phyloP scores from a whole-genome alignment of 495 filamentous ascomycete genomes.

The Pseudoneurospora amorphoporcata region DNA sequence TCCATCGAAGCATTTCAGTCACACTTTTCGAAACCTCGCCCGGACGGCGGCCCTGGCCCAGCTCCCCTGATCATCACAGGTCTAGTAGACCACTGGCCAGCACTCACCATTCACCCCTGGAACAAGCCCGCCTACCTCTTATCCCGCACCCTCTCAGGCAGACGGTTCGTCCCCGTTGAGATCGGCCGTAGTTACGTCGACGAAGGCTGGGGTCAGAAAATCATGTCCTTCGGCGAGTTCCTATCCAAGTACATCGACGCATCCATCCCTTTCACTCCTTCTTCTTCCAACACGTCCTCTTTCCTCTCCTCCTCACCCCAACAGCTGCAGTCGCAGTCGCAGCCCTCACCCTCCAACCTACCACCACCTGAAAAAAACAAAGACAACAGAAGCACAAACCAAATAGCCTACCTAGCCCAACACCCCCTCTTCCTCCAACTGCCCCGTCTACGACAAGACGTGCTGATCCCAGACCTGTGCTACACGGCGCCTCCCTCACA shows the following conservation, averaged over 20 bases:
- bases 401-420: slow-evolving; percentile 76
- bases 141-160: slow-evolving; percentile 61
- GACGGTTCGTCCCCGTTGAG: slow-evolving; percentile 78
- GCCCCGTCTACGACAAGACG: slow-evolving; percentile 64
- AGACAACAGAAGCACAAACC: slow-evolving; percentile 2
- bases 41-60: slow-evolving; percentile 19
- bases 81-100: slow-evolving; percentile 65
- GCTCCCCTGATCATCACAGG: slow-evolving; percentile 61
- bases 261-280: slow-evolving; percentile 5
- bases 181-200: slow-evolving; percentile 85
- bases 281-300: background rate
- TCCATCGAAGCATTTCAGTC: slow-evolving; percentile 55
- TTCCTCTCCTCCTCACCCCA: background rate
- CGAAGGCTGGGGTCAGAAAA: slow-evolving; percentile 72
- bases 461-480: slow-evolving; percentile 75
- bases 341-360: background rate
- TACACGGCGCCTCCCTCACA: slow-evolving; percentile 53
- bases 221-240: slow-evolving; percentile 70
- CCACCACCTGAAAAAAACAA: background rate
- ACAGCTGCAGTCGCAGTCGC: background rate
- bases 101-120: slow-evolving; percentile 61
- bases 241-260: slow-evolving; percentile 43
- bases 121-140: slow-evolving; percentile 62
- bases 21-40: slow-evolving; percentile 36
- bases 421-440: slow-evolving; percentile 81